Evolutionary conservation across 2,329 filamentous ascomycete genomes (phyloP), one percentile per base, ranked within the genome.

Genomic region (Pseudofabraea citricarpa): DNA sequence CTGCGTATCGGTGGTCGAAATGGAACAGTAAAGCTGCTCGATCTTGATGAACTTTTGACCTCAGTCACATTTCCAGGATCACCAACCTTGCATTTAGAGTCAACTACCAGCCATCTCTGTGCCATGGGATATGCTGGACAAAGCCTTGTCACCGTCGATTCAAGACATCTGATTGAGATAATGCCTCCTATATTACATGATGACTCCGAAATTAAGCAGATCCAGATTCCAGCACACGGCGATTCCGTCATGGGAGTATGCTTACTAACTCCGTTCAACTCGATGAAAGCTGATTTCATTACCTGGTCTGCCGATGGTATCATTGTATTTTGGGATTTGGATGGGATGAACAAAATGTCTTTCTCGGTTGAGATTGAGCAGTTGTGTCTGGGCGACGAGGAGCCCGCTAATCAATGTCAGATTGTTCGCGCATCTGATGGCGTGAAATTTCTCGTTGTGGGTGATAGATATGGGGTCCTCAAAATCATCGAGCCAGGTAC

Each of bases 221-320:
- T 47, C 13, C 73, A 74, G 10, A 78, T 85, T 33, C 74, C 81
- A 1, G 81, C 80, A 10, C 77, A 81, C 45, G 77, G 78, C 12
- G 79, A 83, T 40, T 66, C 80, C 1, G 77, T 85, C n/a, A 64
- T 90, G 32, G 93, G 93, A 12, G 82, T 96, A 1, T 77, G 82
- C 41, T 64, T 81, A 1, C 66, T 96, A 4, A 63, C 73, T 3
- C 69, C 69, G 18, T 73, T 79, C 0, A 86, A 87, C 46, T 61
- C 70, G 4, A 66, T 79, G 19, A 72, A 77, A 18, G 83, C 88
- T 1, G 77, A 83, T 7, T 96, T 97, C 58, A 83, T 90, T 51
- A 96, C 90, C 0, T 98, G 90, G 87, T 90, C 91, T 2, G 79
- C 77, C 18, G 82, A 83, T 40, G 93, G 93, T 5, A 81, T 77